Conservation (phyloP, 31 red algal species). For the Endocladia muricata region DNA sequence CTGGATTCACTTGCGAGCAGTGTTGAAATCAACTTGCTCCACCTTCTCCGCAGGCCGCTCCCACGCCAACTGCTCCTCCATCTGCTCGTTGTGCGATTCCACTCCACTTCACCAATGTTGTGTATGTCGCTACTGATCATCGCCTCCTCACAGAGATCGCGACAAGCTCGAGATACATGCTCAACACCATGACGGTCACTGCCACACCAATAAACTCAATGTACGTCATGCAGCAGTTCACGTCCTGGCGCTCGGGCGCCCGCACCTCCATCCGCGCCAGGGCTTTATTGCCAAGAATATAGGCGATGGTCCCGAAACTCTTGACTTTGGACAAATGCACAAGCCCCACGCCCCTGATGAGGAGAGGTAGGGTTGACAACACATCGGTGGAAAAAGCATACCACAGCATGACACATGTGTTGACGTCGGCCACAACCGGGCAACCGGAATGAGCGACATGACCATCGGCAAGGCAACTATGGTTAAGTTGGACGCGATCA, state of each 20-base stretch:
- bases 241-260: background rate
- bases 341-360: slow-evolving; percentile 17
- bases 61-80: too few relatives aligned
- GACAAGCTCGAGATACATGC: background rate
- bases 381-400: slow-evolving; percentile 12
- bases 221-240: background rate
- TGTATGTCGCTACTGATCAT: too few relatives aligned
- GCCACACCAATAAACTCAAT: slow-evolving; percentile 2
- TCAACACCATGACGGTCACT: background rate
- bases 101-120: too few relatives aligned
- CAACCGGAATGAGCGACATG: slow-evolving; percentile 34
- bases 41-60: too few relatives aligned
- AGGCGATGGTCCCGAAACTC: background rate
- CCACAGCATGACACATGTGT: background rate
- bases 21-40: too few relatives aligned
- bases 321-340: background rate
- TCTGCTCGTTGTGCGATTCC: too few relatives aligned
- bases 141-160: background rate
- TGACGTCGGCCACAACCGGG: background rate
- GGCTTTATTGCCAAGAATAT: background rate
- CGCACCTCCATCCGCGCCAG: slow-evolving; percentile 7
- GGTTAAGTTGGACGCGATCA: slow-evolving; percentile 21
- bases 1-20: too few relatives aligned
- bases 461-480: slow-evolving; percentile 30
- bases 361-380: slow-evolving; percentile 1